Base-by-base conservation (phyloP, 257 asterid species). In the Orobanche coerulescens region DNA sequence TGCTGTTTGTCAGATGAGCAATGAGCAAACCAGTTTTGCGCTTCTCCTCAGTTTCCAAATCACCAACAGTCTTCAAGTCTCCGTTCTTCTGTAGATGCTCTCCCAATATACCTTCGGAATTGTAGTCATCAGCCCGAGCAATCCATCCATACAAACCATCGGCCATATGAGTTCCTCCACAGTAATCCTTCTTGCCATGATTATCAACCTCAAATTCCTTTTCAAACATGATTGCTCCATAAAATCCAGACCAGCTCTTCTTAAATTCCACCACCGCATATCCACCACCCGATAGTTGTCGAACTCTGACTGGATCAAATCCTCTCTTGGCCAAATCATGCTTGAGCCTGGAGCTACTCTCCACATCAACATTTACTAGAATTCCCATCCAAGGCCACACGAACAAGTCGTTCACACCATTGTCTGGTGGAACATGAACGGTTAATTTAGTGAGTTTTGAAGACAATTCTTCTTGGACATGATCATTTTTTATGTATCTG, bases 381-480 rank as follows among this genome's bases (percentile, higher is more conserved):
- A 82, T 62, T 60, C 90, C 90, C 71, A 73, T 73, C 82, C 90
- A 82, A 37, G 90, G 90, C 69, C 72, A 82, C 36, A 82, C 80
- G 65, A 79, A 82, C 72, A 73, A 11, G 22, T 68, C 77, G 6
- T 39, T 52, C 12, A 23, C 70, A 53, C 67, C 76, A 43, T 60
- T 13, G 12, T 23, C 13, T 10, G 10, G 46, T 44, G 1, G 69
- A 33, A 15, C 73, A 52, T 44, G 72, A 22, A 78, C 62, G 8
- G 70, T 14, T 46, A 81, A 53, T 37, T 62, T 73, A 12, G 79
- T 22, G 5, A 81, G 22, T 44, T 66, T 62, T 0, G 67, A 55
- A n/a, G 79, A 67, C 53, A 76, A 39, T 24, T 64, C 70, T 50
- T 73, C 79, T 36, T 60, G 73, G 40, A 34, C 33, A 56, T 75